Evolutionary conservation across 768 basidiomycete species (phyloP), one percentile per base, ranked within the genome.

Genomic region (Termitomyces sp.): DNA sequence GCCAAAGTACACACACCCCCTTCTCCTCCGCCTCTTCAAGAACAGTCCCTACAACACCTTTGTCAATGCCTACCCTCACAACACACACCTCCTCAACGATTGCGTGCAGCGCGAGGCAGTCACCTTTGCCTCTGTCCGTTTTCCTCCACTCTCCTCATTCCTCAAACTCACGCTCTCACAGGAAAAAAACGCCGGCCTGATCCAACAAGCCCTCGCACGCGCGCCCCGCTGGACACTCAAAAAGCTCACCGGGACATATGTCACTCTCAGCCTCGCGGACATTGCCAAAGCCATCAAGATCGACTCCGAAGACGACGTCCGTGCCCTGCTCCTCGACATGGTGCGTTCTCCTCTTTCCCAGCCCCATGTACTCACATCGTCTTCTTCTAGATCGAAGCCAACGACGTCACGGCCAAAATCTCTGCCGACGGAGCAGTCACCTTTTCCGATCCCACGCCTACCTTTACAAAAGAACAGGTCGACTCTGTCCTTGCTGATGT

Each of bases 201-300:
- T 92, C 36, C 69, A 74, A 37, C 85, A 86, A 59, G 88, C 83
- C 2, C 72, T 92, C 27, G 79, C 81, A 5, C 82, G 84, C 16
- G 86, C 90, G 0, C 88, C 90, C 0, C 78, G 88, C 20, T 93
- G 92, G 85, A 75, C 83, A 48, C 81, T 94, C 63, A 85, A 84
- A 70, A 88, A 85, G 67, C 81, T 94, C 56, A 94, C 88, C 0
- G 81, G 82, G 51, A 93, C 93, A 2, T 96, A 93, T 64, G 77
- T 92, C 41, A 91, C 89, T 0, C 82, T 93, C 16, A 80, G 86
- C 36, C 71, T 94, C 8, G 70, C 78, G 0, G 90, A 94, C 61
- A 91, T 95, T 50, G 86, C 81, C 3, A 76, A 75, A 16, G 74
- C 76, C 12, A 74, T 81, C 64, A 75, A 76, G 53, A 78, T 85